Conservation (phyloP, 164 flowering plant species). For the Berberis thunbergii region DNA sequence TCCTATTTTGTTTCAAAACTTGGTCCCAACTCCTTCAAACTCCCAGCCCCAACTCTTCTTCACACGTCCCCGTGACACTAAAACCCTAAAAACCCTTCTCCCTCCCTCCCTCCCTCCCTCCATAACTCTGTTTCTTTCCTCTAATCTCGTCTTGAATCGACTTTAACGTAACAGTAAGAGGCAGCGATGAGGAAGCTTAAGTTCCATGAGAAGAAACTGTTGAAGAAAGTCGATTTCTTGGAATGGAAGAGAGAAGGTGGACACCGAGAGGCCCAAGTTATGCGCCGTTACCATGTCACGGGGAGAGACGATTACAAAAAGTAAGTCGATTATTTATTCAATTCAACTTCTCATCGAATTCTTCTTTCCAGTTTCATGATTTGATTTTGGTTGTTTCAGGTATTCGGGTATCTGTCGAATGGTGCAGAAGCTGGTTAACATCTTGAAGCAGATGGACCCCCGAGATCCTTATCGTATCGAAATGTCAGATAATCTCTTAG, state of each 20-base stretch:
- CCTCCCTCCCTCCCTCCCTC: too few relatives aligned
- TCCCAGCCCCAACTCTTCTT: too few relatives aligned
- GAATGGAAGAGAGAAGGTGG: conserved; percentile 92
- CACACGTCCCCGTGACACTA: too few relatives aligned
- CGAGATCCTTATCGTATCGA: background rate
- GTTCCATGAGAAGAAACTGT: conserved; percentile 72
- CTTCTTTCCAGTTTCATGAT: too few relatives aligned
- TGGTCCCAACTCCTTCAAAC: too few relatives aligned
- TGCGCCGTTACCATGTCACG: conserved; percentile 64
- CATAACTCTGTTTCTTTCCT: too few relatives aligned
- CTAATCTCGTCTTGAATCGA: too few relatives aligned
- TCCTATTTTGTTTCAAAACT: too few relatives aligned
- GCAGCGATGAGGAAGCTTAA: conserved; percentile 66
- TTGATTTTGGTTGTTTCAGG: too few relatives aligned
- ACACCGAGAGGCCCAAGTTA: conserved; percentile 64
- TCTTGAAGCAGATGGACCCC: background rate
- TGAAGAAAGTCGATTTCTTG: conserved; percentile 74
- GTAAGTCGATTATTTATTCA: conserved; percentile 8
- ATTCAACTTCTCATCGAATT: too few relatives aligned
- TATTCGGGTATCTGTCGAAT: conserved; percentile 61
- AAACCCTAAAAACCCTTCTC: too few relatives aligned
- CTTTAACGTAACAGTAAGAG: too few relatives aligned
- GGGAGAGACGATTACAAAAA: conserved; percentile 95
- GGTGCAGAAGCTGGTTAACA: conserved; percentile 69
- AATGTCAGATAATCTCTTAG: background rate